These are phyloP conservation scores for Scenedesmus sp. DNA, from an alignment of 163 green algal species.

Conservation along the genomic window DNA sequence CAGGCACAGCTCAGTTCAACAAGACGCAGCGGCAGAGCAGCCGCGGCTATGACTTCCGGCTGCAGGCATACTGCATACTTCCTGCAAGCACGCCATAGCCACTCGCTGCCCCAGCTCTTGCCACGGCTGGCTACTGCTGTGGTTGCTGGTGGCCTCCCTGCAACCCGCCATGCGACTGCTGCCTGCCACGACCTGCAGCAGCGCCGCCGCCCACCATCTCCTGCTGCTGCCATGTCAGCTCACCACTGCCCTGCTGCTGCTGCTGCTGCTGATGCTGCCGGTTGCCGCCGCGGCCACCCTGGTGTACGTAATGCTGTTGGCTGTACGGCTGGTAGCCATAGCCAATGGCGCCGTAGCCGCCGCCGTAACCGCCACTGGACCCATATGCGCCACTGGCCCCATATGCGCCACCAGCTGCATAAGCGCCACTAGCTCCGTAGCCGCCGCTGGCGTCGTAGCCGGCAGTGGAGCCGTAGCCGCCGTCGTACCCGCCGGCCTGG, in stretches of 20 bases:
- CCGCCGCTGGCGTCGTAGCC: neutral
- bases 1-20: too few species aligned
- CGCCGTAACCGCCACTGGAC: neutral
- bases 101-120: neutral
- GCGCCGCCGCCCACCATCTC: conserved; percentile 19
- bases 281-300: neutral
- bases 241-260: conserved; percentile 2
- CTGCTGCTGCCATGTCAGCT: conserved; percentile 52
- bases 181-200: neutral
- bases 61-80: neutral
- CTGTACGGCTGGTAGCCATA: conserved; percentile 32
- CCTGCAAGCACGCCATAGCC: neutral
- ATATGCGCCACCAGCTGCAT: too few species aligned
- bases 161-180: neutral
- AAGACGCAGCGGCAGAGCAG: neutral
- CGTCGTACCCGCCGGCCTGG: neutral
- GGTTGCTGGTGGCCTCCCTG: neutral
- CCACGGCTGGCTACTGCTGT: neutral
- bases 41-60: neutral
- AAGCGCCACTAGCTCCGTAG: neutral
- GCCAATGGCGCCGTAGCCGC: neutral
- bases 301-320: neutral
- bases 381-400: too few species aligned
- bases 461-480: neutral
- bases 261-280: conserved; percentile 17